Conservation (phyloP, 2,329 filamentous ascomycete species). For the Ceratocystis variospora region DNA sequence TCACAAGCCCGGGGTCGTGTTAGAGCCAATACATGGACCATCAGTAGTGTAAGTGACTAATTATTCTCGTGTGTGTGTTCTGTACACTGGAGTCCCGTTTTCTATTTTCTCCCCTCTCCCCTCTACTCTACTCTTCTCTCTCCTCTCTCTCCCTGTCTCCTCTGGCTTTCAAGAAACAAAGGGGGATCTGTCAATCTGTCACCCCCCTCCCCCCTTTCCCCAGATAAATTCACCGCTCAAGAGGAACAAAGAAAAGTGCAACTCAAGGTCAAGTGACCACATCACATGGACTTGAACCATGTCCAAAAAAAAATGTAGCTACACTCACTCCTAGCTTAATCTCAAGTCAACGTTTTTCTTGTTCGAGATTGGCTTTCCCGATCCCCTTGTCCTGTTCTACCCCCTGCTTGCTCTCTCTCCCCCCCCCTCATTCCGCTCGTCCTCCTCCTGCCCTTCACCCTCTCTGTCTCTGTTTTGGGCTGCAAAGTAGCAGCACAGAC, state of each 20-base stretch:
- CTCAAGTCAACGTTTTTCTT: neutral
- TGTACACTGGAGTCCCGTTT: neutral
- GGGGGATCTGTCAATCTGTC: neutral
- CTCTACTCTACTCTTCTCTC: neutral
- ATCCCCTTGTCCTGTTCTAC: neutral
- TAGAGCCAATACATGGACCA: slow-evolving; percentile 17
- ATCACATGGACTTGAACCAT: slow-evolving; percentile 14
- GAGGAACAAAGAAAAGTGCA: neutral
- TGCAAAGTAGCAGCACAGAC: neutral
- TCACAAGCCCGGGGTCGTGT: slow-evolving; percentile 12
- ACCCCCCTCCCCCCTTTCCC: neutral
- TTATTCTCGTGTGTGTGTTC: neutral
- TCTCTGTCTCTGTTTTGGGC: neutral
- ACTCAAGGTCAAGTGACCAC: slow-evolving; percentile 14
- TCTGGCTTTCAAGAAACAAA: too few species aligned
- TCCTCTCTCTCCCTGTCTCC: neutral
- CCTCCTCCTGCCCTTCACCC: neutral
- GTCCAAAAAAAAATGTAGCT: neutral
- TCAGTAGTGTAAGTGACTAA: slow-evolving; percentile 15
- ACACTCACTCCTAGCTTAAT: neutral
- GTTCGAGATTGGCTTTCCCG: neutral
- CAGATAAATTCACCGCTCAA: neutral
- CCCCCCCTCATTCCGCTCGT: neutral
- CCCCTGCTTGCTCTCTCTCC: neutral
- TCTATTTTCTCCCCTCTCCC: neutral